A percentile compares a stretch with the other conserved stretches of the same genome.
Evolutionary conservation across 495 filamentous ascomycete species (phyloP).

Genomic region (Friedmanniomyces simplex): DNA sequence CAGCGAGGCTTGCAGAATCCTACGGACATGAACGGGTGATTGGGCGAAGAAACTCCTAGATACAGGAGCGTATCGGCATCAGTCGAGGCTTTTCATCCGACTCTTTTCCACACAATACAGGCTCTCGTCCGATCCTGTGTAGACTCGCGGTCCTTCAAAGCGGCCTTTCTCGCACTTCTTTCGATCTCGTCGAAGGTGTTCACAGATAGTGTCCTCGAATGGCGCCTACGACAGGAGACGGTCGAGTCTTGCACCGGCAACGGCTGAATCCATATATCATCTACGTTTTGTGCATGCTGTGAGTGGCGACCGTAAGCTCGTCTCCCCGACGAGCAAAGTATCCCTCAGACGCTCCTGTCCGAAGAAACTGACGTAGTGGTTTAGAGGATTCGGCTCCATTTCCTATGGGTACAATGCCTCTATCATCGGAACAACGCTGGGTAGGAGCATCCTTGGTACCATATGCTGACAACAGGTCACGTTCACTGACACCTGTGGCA

Average conservation of each 20-base stretch:
- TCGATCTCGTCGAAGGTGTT: too few species aligned
- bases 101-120: too few species aligned
- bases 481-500: slow-evolving; percentile 18
- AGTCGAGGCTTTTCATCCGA: not conserved
- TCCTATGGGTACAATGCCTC: not conserved
- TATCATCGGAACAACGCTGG: slow-evolving; percentile 3
- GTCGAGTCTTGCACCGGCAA: not conserved
- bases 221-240: not conserved
- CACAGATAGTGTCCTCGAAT: too few species aligned
- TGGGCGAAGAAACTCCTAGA: too few species aligned
- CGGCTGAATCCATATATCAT: slow-evolving; percentile 2
- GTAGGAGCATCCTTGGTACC: not conserved
- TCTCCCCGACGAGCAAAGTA: not conserved
- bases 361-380: not conserved
- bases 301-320: not conserved
- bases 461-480: too few species aligned
- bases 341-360: not conserved
- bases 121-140: too few species aligned
- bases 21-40: too few species aligned
- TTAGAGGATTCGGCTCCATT: not conserved
- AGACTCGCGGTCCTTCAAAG: too few species aligned
- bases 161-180: too few species aligned
- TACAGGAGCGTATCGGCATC: too few species aligned
- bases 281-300: slow-evolving; percentile 2
- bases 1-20: too few species aligned